Conservation (phyloP, 768 basidiomycete species). For the Imleria badia region DNA sequence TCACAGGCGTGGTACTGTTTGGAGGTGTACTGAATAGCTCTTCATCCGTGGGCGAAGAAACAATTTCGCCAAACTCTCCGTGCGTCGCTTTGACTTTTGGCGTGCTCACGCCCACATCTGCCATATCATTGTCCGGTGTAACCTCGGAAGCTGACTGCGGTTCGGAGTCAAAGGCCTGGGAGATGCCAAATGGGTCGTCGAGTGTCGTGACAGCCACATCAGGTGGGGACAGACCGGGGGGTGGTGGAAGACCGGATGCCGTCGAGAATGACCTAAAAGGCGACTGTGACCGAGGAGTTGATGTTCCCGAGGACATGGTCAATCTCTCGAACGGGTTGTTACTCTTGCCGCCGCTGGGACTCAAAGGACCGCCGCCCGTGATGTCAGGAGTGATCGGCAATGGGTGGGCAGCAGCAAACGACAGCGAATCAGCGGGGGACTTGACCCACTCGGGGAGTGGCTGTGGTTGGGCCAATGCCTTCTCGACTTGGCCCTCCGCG, state of each 20-base stretch:
- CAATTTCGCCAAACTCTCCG: slow-evolving; percentile 18
- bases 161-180: slow-evolving; percentile 24
- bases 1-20: slow-evolving; percentile 36
- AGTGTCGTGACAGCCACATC: slow-evolving; percentile 6
- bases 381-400: slow-evolving; percentile 70
- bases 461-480: slow-evolving; percentile 13
- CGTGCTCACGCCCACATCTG: slow-evolving; percentile 21
- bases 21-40: slow-evolving; percentile 66
- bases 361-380: slow-evolving; percentile 43
- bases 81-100: slow-evolving; percentile 14
- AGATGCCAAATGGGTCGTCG: slow-evolving; percentile 57
- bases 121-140: slow-evolving; percentile 21
- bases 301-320: slow-evolving; percentile 42
- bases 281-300: slow-evolving; percentile 51
- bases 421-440: slow-evolving; percentile 47
- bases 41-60: slow-evolving; percentile 38
- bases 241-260: slow-evolving; percentile 24
- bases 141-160: slow-evolving; percentile 10
- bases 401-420: slow-evolving; percentile 68
- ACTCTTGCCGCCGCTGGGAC: slow-evolving; percentile 56
- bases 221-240: slow-evolving; percentile 11
- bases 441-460: slow-evolving; percentile 31
- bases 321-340: slow-evolving; percentile 92
- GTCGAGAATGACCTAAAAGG: slow-evolving; percentile 56
- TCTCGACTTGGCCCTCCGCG: slow-evolving; percentile 49